Base-by-base conservation (phyloP, 495 filamentous ascomycete genomes). In the Bacidia gigantensis region DNA sequence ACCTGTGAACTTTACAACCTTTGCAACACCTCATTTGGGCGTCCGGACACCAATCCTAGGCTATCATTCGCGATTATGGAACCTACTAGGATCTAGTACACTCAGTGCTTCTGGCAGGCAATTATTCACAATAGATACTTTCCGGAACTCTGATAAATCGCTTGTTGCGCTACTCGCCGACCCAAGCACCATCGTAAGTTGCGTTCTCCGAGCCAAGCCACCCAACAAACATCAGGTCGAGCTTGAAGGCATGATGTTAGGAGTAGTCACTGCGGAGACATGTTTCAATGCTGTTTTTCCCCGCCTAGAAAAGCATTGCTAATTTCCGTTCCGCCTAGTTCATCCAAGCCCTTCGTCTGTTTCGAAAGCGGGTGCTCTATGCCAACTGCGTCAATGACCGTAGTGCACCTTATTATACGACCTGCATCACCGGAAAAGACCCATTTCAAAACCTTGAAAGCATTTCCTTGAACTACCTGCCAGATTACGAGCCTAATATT, bases 1-100 rank as follows among this genome's bases (percentile, higher is more conserved):
- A 61, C 89, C 92, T 17, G 75, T 93, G 64, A 95, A 95, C 67
- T 96, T 96, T 63, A 86, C 86, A 2, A 93, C 88, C 1, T 96
- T 97, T 66, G 90, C 85, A 22, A 80, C 82, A 14, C 90, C 92
- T 18, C 89, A 96, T 67, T 77, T 96, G 0, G 90, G 90, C 18
- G 86, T 90, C 7, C 74, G 86, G 41, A 80, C 83, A 10, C 88
- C 90, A 0, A 66, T 83, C 2, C 71, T 74, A 32, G 88, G 88
- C 9, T 75, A 73, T 62, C 67, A 72, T 43, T 80, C 78, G 52
- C 67, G 80, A 46, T 61, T 89, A 3, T 95, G 78, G 76, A 98
- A 98, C 65, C 73, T 81, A 2, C 54, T 97, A 12, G 90, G 87
- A 38, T 78, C 87, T 5, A 71, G 80, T 11, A 84, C 80, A 0